phyloP scores from a whole-genome alignment of 805 yeast species.

The Pichia pseudocactophila region DNA sequence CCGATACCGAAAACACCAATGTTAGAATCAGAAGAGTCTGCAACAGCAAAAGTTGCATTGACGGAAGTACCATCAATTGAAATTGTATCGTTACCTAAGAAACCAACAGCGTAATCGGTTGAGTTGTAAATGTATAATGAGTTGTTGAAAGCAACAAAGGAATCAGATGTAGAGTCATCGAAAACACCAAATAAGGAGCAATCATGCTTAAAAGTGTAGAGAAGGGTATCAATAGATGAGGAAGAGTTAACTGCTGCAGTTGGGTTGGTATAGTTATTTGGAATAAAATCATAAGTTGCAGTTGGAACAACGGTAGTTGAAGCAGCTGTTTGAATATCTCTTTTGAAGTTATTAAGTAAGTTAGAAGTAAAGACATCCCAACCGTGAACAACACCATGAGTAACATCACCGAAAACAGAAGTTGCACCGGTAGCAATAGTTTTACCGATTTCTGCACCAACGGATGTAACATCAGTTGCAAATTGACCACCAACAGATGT shows the following conservation, averaged over 20 bases:
- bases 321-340: background rate
- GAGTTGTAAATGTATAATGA: slow-evolving; percentile 2
- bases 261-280: background rate
- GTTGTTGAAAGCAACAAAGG: slow-evolving; percentile 4
- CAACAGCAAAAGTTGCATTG: slow-evolving; percentile 11
- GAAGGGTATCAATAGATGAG: background rate
- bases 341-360: background rate
- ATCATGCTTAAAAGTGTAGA: slow-evolving; percentile 3
- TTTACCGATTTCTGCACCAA: background rate
- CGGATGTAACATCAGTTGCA: background rate
- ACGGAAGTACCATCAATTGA: background rate
- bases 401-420: slow-evolving; percentile 2
- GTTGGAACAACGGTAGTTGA: slow-evolving; percentile 1
- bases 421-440: slow-evolving; percentile 1
- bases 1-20: slow-evolving; percentile 17
- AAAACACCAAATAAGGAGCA: slow-evolving; percentile 12
- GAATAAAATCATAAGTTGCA: background rate
- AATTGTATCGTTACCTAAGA: slow-evolving; percentile 10
- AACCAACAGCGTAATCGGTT: slow-evolving; percentile 8
- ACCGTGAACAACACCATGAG: slow-evolving; percentile 4
- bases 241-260: background rate
- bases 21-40: slow-evolving; percentile 9
- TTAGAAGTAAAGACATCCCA: slow-evolving; percentile 2
- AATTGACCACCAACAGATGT: slow-evolving; percentile 3
- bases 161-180: slow-evolving; percentile 6